Base-by-base conservation (phyloP, 2,329 filamentous ascomycete species). In the Pseudomassariella vexata region DNA sequence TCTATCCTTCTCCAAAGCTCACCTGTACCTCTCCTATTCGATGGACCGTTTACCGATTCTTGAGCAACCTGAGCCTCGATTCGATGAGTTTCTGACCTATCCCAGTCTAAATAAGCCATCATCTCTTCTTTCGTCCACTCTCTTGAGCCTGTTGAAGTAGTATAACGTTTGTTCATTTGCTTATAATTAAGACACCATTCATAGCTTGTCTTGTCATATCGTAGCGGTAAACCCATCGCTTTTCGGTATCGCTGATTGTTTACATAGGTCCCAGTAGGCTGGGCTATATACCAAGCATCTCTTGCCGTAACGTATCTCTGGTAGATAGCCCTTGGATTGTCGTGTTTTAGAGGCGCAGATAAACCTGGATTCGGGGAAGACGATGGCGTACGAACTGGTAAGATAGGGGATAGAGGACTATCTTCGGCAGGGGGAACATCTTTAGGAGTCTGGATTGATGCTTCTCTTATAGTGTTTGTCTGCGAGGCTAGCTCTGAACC, bases 71-170 rank as follows among this genome's bases (percentile, higher is more conserved):
- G 15, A 17, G 29, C 29, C 15, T 32, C 15, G 14, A 32, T 24
- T 16, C 29, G 29, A 9, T 32, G 9, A 24, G 16, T 32, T 18
- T 32, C 14, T 5, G 14, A 23, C 16, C 16, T 11, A 17, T 32
- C 21, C 21, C 15, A 32, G 21, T 32, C 21, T 9, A 32, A 24
- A 36, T 47, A 48, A 17, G 41, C 38, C 36, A 44, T 47, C 36
- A 48, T 45, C n/a, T 49, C 41, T 27, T 47, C 41, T 38, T 38
- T 43, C 5, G 30, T 43, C 39, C 35, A 48, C 4, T 45, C 28
- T n/a, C 41, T 44, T 8, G 25, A 34, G 6, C 40, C 35, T 26
- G 24, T 32, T 14, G 31, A 31, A 16, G 18, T 37, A 11, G 10
- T 37, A 19, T 32, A 47, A 19, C 17, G 28, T 16, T 26, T 39